A percentile compares a stretch with the other conserved stretches of the same genome.
phyloP scores from a whole-genome alignment of 192 early-diverging fungal species.

The Coemansia sp. region DNA sequence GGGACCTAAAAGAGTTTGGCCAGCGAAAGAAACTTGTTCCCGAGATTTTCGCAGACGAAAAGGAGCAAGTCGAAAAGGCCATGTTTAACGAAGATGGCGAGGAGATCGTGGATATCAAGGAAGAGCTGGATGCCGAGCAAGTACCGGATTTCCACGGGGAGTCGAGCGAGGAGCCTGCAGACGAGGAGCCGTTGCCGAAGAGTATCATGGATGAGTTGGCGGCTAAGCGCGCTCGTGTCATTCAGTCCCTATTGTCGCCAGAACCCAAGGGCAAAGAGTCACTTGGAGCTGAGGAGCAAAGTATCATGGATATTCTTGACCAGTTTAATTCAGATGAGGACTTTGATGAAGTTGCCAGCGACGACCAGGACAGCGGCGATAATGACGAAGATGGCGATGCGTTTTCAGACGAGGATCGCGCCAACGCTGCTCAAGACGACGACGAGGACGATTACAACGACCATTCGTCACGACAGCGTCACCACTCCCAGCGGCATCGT shows the following conservation, averaged over 20 bases:
- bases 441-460: conserved; percentile 52
- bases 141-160: conserved; percentile 2
- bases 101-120: conserved; percentile 52
- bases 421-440: conserved; percentile 35
- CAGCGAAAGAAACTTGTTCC: conserved; percentile 5
- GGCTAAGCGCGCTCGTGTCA: conserved; percentile 19
- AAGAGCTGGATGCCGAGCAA: conserved; percentile 26
- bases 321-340: conserved; percentile 31
- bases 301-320: conserved; percentile 33
- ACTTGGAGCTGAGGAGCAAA: conserved; percentile 17
- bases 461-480: not conserved
- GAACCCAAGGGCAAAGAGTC: not conserved
- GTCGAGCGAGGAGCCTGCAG: not conserved
- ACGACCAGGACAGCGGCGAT: not conserved
- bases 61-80: conserved; percentile 3
- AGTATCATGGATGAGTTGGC: not conserved
- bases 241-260: conserved; percentile 8
- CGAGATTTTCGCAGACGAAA: not conserved
- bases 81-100: conserved; percentile 51
- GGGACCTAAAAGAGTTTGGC: conserved; percentile 16
- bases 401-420: conserved; percentile 45
- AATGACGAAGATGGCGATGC: conserved; percentile 25
- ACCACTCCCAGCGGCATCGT: not conserved
- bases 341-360: conserved; percentile 6
- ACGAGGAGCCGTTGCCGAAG: not conserved